phyloP scores from a whole-genome alignment of 2,329 filamentous ascomycete species.

The Mariannaea sp. region DNA sequence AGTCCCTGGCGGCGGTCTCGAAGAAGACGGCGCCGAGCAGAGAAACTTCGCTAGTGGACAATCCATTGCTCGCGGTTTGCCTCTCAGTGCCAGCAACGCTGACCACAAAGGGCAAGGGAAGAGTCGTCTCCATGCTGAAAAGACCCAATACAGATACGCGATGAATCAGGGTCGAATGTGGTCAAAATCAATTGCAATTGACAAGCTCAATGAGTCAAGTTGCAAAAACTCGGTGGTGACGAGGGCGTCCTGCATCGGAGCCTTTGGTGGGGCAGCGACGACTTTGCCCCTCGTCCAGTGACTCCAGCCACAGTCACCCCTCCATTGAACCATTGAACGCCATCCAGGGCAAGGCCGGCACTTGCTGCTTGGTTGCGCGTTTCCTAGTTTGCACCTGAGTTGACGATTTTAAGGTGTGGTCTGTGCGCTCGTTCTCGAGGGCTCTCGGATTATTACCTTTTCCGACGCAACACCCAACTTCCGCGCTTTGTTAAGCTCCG shows the following conservation, averaged over 20 bases:
- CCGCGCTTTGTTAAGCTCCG: slow-evolving; percentile 12
- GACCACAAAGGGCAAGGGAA: slow-evolving; percentile 67
- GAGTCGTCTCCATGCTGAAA: slow-evolving; percentile 64
- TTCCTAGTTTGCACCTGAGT: slow-evolving; percentile 28
- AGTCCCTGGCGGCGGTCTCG: slow-evolving; percentile 54
- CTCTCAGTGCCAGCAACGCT: slow-evolving; percentile 58
- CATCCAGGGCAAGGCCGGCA: slow-evolving; percentile 20
- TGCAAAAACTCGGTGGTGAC: slow-evolving; percentile 36
- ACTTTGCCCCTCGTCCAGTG: slow-evolving; percentile 34
- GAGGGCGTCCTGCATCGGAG: slow-evolving; percentile 38
- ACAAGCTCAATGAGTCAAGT: slow-evolving; percentile 33
- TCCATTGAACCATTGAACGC: slow-evolving; percentile 22
- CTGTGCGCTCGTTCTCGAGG: slow-evolving; percentile 31
- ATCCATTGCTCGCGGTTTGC: slow-evolving; percentile 55
- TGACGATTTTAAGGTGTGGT: slow-evolving; percentile 43
- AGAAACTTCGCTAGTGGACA: slow-evolving; percentile 61
- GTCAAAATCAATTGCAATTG: slow-evolving; percentile 7
- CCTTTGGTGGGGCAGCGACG: slow-evolving; percentile 36
- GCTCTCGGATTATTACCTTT: slow-evolving; percentile 33
- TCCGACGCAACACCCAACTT: slow-evolving; percentile 7
- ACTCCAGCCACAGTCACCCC: slow-evolving; percentile 11
- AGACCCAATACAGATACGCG: neutral
- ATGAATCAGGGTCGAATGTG: slow-evolving; percentile 19
- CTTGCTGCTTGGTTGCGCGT: neutral
- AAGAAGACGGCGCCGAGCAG: slow-evolving; percentile 65